A percentile compares a stretch with the other conserved stretches of the same genome.
These are phyloP conservation scores for Quercus glauca DNA, from an alignment of 306 rosid species.

Conservation along the genomic window DNA sequence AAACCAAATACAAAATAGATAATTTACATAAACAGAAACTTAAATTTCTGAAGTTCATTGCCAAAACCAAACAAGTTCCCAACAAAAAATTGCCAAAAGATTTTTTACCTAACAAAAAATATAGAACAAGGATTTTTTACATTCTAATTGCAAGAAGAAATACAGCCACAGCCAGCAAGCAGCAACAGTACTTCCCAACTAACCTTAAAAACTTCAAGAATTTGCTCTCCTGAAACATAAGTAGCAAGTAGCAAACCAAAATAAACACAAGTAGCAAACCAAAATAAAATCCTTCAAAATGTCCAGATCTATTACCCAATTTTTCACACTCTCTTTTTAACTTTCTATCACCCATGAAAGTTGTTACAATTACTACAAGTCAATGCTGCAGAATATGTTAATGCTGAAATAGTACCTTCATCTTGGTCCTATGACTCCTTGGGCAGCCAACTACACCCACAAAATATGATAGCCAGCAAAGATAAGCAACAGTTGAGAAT, in stretches of 20 bases:
- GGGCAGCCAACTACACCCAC: constrained; percentile 71
- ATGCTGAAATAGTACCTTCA: constrained; percentile 51
- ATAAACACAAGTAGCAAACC: constrained; percentile 4
- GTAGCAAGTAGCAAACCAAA: background rate
- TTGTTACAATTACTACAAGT: too few relatives aligned
- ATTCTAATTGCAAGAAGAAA: background rate
- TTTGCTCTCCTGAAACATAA: constrained; percentile 74
- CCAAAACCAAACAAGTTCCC: too few relatives aligned
- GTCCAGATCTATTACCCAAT: constrained; percentile 89
- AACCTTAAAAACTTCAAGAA: constrained; percentile 84
- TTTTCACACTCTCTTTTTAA: constrained; percentile 42
- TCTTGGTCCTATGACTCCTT: constrained; percentile 69
- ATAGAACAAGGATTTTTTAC: constrained; percentile 6
- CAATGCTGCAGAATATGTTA: background rate
- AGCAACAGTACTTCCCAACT: constrained; percentile 17
- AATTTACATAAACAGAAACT: too few relatives aligned
- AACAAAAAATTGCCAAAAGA: too few relatives aligned
- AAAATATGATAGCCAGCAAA: background rate
- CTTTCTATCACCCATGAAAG: constrained; percentile 33
- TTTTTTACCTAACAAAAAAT: background rate
- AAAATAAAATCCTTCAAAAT: constrained; percentile 7
- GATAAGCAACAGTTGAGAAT: background rate
- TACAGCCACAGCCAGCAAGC: background rate
- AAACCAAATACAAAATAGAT: too few relatives aligned
- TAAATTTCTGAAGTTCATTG: too few relatives aligned